Conservation (phyloP, 371 early-diverging fungal species). For the Spiromyces aspiralis region DNA sequence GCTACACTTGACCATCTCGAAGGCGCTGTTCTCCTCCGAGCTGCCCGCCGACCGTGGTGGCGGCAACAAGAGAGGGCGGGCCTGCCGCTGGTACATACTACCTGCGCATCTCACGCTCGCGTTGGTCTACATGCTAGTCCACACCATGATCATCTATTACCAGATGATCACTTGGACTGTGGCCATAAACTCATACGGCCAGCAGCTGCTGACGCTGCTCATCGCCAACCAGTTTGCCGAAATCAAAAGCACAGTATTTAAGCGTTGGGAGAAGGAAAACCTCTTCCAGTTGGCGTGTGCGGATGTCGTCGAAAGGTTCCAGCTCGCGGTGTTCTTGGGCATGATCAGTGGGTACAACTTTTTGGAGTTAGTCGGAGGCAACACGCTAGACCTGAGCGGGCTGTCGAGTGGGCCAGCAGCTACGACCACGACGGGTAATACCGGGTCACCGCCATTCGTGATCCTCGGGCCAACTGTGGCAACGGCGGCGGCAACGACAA, state of each 20-base stretch:
- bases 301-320: slow-evolving; percentile 93
- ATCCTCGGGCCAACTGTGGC: too few species aligned
- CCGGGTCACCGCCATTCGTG: too few species aligned
- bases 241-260: slow-evolving; percentile 92
- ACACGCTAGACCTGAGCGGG: slow-evolving; percentile 2
- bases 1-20: slow-evolving; percentile 40
- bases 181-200: slow-evolving; percentile 87
- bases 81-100: not conserved
- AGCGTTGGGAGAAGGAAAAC: slow-evolving; percentile 89
- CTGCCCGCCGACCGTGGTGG: too few species aligned
- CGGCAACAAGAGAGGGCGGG: slow-evolving; percentile 3
- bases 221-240: slow-evolving; percentile 97
- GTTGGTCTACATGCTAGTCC: slow-evolving; percentile 53
- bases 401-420: slow-evolving; percentile 3
- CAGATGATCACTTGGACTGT: slow-evolving; percentile 93
- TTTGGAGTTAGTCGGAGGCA: slow-evolving; percentile 59
- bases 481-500: slow-evolving; percentile 1
- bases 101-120: slow-evolving; percentile 47
- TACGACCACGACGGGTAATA: not conserved
- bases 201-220: slow-evolving; percentile 77
- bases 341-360: slow-evolving; percentile 81
- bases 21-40: slow-evolving; percentile 1
- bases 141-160: slow-evolving; percentile 81
- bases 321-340: slow-evolving; percentile 63
- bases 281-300: slow-evolving; percentile 85